These are phyloP conservation scores for Apostasia ramifera DNA, from an alignment of 106 monocot species.

Conservation along the genomic window DNA sequence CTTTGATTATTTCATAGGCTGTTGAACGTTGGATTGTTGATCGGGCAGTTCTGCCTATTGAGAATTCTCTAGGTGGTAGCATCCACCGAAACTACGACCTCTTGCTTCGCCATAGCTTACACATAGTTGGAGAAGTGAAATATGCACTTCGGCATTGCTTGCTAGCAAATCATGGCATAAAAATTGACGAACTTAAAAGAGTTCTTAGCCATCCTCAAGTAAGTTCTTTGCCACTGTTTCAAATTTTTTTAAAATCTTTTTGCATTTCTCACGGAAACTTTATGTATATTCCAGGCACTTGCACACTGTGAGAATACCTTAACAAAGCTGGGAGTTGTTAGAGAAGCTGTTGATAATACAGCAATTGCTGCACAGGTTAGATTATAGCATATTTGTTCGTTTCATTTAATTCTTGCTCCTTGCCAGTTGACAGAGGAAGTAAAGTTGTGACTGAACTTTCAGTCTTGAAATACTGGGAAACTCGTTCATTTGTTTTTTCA, in stretches of 20 bases:
- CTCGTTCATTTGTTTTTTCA: no score
- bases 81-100: slow-evolving; percentile 95
- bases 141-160: slow-evolving; percentile 83
- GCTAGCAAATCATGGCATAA: slow-evolving; percentile 75
- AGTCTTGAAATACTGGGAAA: no score
- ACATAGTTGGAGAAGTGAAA: slow-evolving; percentile 98
- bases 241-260: background rate
- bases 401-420: background rate
- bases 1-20: slow-evolving; percentile 40
- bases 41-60: slow-evolving; percentile 90
- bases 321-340: slow-evolving; percentile 62
- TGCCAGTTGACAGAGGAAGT: background rate
- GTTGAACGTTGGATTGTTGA: slow-evolving; percentile 84
- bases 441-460: background rate
- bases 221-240: slow-evolving; percentile 5
- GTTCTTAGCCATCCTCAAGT: slow-evolving; percentile 97
- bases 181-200: slow-evolving; percentile 57
- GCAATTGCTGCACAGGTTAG: slow-evolving; percentile 89
- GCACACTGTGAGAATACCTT: slow-evolving; percentile 90
- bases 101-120: slow-evolving; percentile 70
- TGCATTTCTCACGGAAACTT: background rate
- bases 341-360: slow-evolving; percentile 93
- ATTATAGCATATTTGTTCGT: background rate
- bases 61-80: slow-evolving; percentile 94
- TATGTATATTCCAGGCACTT: slow-evolving; percentile 50